A percentile compares a stretch with the other conserved stretches of the same genome.
phyloP scores from a whole-genome alignment of 2,329 filamentous ascomycete genomes.

The Mariannaea sp. region DNA sequence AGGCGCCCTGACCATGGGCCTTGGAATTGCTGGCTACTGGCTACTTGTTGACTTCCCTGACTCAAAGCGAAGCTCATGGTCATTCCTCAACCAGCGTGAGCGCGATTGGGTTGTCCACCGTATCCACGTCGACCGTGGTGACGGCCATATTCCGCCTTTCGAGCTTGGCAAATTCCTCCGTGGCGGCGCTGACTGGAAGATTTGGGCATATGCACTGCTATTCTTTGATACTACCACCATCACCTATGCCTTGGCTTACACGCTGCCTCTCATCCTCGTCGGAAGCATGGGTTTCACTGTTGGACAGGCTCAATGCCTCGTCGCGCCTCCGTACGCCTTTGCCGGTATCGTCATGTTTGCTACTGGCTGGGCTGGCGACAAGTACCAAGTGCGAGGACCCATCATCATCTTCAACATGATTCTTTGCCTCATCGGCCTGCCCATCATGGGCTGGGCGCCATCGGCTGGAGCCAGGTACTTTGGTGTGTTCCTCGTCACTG shows the following conservation, averaged over 20 bases:
- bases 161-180: constrained; percentile 52
- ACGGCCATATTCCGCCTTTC: constrained; percentile 60
- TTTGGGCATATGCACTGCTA: constrained; percentile 66
- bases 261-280: constrained; percentile 75
- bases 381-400: constrained; percentile 67
- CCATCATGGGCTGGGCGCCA: constrained; percentile 71
- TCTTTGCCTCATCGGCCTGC: constrained; percentile 69
- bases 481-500: constrained; percentile 76
- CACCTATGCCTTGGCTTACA: constrained; percentile 77
- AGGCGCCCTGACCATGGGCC: constrained; percentile 58
- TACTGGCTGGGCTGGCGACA: constrained; percentile 68
- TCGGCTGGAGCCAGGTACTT: constrained; percentile 67
- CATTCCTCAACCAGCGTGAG: constrained; percentile 58
- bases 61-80: constrained; percentile 54
- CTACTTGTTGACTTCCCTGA: constrained; percentile 69
- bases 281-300: constrained; percentile 66
- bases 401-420: constrained; percentile 69
- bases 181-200: constrained; percentile 57
- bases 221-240: constrained; percentile 72
- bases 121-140: constrained; percentile 62
- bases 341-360: constrained; percentile 66
- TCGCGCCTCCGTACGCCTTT: constrained; percentile 71
- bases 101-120: constrained; percentile 57
- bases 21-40: constrained; percentile 58
- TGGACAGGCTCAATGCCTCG: constrained; percentile 69